Evolutionary conservation across 441 rosid genomes (phyloP).

Genomic region (Aleurites moluccanus): DNA sequence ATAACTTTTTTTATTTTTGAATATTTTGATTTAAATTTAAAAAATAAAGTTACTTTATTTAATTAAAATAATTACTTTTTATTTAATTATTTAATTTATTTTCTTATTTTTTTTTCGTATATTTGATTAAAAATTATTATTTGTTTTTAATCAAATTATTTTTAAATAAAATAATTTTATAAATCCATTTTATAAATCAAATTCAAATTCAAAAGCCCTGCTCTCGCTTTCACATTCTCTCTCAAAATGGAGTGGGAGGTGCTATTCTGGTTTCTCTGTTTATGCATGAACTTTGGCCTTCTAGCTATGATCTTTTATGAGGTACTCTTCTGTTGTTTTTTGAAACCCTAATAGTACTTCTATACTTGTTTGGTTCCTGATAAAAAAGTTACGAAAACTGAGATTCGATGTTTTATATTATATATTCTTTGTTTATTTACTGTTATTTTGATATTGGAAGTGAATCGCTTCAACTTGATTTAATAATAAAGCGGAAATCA

Average conservation of each 20-base stretch:
- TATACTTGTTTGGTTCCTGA: conserved; percentile 11
- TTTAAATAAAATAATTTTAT: no score
- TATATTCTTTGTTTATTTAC: not conserved
- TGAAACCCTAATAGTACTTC: not conserved
- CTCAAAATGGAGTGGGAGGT: conserved; percentile 51
- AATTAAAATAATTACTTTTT: no score
- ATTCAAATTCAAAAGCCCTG: not conserved
- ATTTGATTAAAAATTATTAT: no score
- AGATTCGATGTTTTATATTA: not conserved
- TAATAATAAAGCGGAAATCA: not conserved
- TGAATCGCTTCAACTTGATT: not conserved
- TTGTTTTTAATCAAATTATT: no score
- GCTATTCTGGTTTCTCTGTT: conserved; percentile 56
- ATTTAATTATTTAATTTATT: no score
- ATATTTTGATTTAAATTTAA: no score
- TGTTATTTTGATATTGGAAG: not conserved
- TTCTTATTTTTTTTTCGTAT: no score
- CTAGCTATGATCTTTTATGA: conserved; percentile 36
- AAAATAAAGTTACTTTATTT: no score
- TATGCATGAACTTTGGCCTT: conserved; percentile 50
- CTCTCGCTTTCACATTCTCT: not conserved
- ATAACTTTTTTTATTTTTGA: no score
- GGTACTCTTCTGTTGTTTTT: conserved; percentile 1
- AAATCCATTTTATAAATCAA: not conserved
- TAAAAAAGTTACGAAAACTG: not conserved